Conservation (phyloP, 805 yeast species). For the Saccharomycopsis sp. region DNA sequence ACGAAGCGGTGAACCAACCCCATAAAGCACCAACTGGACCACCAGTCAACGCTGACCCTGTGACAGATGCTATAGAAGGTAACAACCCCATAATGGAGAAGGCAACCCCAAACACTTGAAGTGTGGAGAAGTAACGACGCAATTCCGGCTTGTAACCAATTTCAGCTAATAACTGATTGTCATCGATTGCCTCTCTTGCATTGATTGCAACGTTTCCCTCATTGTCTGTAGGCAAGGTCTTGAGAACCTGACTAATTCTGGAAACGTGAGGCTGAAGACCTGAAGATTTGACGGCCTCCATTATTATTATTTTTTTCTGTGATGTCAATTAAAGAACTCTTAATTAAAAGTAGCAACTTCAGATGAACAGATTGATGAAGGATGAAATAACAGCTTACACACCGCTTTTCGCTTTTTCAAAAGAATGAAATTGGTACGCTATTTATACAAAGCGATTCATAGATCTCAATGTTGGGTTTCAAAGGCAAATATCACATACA, state of each 20-base stretch:
- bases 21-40: slow-evolving; percentile 37
- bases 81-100: slow-evolving; percentile 67
- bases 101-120: slow-evolving; percentile 65
- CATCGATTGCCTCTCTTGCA: not conserved
- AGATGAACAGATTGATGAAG: too few relatives aligned
- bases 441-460: not conserved
- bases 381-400: not conserved
- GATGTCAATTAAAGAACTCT: not conserved
- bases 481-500: too few relatives aligned
- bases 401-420: not conserved
- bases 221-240: not conserved
- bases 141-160: slow-evolving; percentile 68
- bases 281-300: not conserved
- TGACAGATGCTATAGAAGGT: slow-evolving; percentile 54
- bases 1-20: slow-evolving; percentile 66
- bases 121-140: slow-evolving; percentile 49
- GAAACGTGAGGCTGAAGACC: not conserved
- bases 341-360: not conserved
- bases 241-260: not conserved
- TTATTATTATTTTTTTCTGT: not conserved
- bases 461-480: not conserved
- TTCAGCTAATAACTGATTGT: not conserved
- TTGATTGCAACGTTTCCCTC: not conserved
- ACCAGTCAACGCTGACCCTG: slow-evolving; percentile 47
- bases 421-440: not conserved